These are phyloP conservation scores for Coemansia sp. DNA, from an alignment of 192 early-diverging fungal species.

Conservation along the genomic window DNA sequence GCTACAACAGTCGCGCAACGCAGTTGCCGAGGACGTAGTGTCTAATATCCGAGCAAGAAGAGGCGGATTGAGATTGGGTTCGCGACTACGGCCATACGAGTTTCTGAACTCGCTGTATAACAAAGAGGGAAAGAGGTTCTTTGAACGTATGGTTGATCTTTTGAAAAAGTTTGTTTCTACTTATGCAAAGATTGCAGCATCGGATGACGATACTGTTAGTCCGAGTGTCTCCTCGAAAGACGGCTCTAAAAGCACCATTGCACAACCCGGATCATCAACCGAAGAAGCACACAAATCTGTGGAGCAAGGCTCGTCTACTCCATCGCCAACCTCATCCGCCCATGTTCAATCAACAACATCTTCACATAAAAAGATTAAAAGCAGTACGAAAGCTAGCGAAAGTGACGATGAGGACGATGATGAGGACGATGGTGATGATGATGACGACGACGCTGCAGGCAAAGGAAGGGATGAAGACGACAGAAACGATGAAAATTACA, in stretches of 20 bases:
- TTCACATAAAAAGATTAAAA: not conserved
- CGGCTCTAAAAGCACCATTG: not conserved
- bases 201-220: constrained; percentile 5
- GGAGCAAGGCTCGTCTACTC: not conserved
- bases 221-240: not conserved
- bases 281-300: constrained; percentile 6
- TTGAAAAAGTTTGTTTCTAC: constrained; percentile 26
- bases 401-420: constrained; percentile 21
- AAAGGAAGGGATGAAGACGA: not conserved
- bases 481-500: not conserved
- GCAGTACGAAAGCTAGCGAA: constrained; percentile 4
- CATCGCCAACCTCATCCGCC: not conserved
- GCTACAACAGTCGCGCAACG: constrained; percentile 13
- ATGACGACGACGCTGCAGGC: constrained; percentile 2
- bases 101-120: constrained; percentile 15
- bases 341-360: not conserved
- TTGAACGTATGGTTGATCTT: constrained; percentile 32
- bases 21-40: constrained; percentile 13
- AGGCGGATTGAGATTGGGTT: constrained; percentile 3
- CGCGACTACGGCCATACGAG: constrained; percentile 14
- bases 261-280: not conserved
- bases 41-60: constrained; percentile 29
- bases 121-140: constrained; percentile 27
- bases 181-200: constrained; percentile 30
- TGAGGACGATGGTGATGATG: constrained; percentile 13